A percentile compares a stretch with the other conserved stretches of the same genome.
These are phyloP conservation scores for Xylaria nigripes DNA, from an alignment of 495 filamentous ascomycete species.

Conservation along the genomic window DNA sequence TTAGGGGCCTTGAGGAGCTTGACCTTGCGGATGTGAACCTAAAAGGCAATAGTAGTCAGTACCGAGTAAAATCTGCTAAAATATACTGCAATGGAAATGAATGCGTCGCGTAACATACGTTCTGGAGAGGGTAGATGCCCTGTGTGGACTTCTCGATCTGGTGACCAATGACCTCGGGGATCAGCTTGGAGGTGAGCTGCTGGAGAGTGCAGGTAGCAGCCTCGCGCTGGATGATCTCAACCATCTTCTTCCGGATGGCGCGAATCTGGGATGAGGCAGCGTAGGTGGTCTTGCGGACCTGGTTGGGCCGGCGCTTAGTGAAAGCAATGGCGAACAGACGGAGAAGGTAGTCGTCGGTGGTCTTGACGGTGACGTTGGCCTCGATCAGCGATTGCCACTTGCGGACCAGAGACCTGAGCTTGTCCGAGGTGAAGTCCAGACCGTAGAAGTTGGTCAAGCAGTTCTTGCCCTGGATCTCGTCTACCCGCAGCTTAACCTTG, in stretches of 20 bases:
- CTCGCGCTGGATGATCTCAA: constrained; percentile 95
- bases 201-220: constrained; percentile 85
- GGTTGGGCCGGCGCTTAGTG: constrained; percentile 96
- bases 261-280: constrained; percentile 92
- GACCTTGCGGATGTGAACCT: constrained; percentile 99
- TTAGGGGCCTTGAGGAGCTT: constrained; percentile 97
- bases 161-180: constrained; percentile 97
- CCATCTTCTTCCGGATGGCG: constrained; percentile 98
- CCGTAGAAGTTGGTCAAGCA: constrained; percentile 99
- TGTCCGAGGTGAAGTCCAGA: constrained; percentile 99
- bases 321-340: constrained; percentile 98
- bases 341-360: constrained; percentile 97
- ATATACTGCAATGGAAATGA: not conserved
- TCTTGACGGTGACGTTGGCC: constrained; percentile 99
- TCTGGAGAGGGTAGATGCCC: constrained; percentile 98
- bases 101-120: constrained; percentile 52
- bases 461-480: constrained; percentile 99
- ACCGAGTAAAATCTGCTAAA: constrained; percentile 11
- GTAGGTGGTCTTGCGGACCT: constrained; percentile 99
- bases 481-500: constrained; percentile 97
- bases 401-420: constrained; percentile 94
- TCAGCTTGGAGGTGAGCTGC: constrained; percentile 94
- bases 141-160: constrained; percentile 99
- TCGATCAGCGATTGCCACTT: constrained; percentile 99
- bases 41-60: constrained; percentile 21